Conservation (phyloP, 176 grass and related monocot genomes). For the Dactylis glomerata region DNA sequence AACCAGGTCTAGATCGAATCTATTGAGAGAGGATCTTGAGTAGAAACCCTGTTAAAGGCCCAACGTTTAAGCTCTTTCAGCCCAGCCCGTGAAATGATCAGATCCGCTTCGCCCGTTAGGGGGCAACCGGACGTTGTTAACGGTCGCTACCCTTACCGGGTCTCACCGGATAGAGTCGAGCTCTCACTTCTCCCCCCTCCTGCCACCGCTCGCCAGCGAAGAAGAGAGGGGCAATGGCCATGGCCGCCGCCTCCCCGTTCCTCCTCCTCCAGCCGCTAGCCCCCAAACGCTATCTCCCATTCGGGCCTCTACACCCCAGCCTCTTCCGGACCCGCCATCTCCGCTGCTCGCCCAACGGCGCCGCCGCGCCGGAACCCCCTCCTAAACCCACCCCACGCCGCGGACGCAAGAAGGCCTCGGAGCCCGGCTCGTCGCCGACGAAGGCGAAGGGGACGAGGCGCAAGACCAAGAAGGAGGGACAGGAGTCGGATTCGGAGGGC, state of each 20-base stretch:
- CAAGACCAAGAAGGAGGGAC: slow-evolving; percentile 20
- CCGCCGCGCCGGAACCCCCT: slow-evolving; percentile 35
- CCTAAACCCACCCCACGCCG: slow-evolving; percentile 29
- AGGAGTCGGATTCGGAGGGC: slow-evolving; percentile 14
- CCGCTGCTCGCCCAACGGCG: slow-evolving; percentile 34
- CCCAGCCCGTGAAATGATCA: not conserved
- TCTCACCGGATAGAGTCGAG: slow-evolving; percentile 38
- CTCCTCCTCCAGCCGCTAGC: slow-evolving; percentile 6
- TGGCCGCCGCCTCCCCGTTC: slow-evolving; percentile 39
- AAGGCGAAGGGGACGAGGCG: slow-evolving; percentile 27
- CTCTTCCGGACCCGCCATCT: slow-evolving; percentile 1
- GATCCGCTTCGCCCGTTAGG: not conserved
- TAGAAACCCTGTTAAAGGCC: no score
- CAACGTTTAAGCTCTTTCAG: not conserved
- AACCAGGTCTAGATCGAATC: not conserved
- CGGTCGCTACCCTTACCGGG: slow-evolving; percentile 37
- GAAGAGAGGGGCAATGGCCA: slow-evolving; percentile 38
- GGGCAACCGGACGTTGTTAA: slow-evolving; percentile 19
- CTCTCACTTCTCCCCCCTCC: not conserved
- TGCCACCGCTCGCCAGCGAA: not conserved
- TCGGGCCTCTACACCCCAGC: not conserved
- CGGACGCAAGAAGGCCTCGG: slow-evolving; percentile 42
- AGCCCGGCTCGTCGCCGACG: not conserved
- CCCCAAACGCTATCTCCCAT: slow-evolving; percentile 9
- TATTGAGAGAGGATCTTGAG: not conserved